Evolutionary conservation across 1,284 basidiomycete species (phyloP), one percentile per base, ranked within the genome.

Genomic region (Leccinum brunneo-olivaceum): DNA sequence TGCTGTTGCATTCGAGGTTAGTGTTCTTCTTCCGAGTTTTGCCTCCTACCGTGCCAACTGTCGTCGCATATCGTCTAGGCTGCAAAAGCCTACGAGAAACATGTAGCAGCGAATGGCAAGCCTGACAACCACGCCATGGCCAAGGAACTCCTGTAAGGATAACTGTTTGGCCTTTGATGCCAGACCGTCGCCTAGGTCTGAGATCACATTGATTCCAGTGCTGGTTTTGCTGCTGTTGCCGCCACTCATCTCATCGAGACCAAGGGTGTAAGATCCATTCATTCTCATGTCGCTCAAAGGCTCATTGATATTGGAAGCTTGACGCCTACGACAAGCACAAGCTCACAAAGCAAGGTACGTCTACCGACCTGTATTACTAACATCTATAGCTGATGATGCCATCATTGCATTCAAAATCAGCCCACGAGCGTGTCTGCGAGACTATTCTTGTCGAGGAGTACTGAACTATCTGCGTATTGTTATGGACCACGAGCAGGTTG

Each of bases 71-170:
- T 15, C 28, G 16, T 41, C n/a, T 23, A 54, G 53, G 43, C 41
- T 24, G 7, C 29, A 33, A 56, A 52, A 29, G 39, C 46, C 4
- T 60, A 51, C 11, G 44, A 55, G 29, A 0, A 47, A 0, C 55
- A 56, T 28, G 0, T 20, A 1, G 43, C 32, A 1, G 0, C 0
- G 4, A 45, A 58, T 1, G 54, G 54, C 32, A 18, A 44, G 10
- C 57, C 55, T 25, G 39, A 24, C n/a, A 39, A 0, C 11, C 55
- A 55, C 10, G 57, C 52, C 12, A 6, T 6, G 44, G 54, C 54
- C 27, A 55, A 57, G 33, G 43, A 53, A 11, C 0, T 58, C 7
- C 0, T 44, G 54, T 58, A 35, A 42, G 50, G 7, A 19, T n/a
- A 2, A n/a, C 1, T 1, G 1, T 8, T 28, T 32, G 1, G 9